Evolutionary conservation across 2,329 filamentous ascomycete genomes (phyloP).

Genomic region (Berkeleyomyces rouxiae): DNA sequence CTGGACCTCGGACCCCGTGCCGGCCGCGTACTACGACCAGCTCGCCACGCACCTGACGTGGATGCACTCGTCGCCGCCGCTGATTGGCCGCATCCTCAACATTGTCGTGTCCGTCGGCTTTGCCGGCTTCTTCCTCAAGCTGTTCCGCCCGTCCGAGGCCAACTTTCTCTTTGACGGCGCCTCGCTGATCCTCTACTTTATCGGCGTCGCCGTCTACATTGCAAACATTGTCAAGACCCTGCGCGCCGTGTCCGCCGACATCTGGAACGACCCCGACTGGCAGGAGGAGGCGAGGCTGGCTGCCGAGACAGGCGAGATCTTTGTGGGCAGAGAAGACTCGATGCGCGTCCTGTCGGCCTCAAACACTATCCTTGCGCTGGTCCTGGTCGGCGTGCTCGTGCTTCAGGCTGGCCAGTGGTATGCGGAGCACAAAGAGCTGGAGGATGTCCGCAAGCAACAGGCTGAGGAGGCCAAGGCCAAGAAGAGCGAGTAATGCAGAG

Average conservation of each 20-base stretch:
- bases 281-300: conserved; percentile 25
- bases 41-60: conserved; percentile 83
- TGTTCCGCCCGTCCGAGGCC: conserved; percentile 82
- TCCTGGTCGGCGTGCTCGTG: conserved; percentile 79
- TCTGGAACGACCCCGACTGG: conserved; percentile 32
- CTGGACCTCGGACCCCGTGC: conserved; percentile 52
- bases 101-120: conserved; percentile 81
- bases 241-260: conserved; percentile 59
- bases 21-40: conserved; percentile 57
- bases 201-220: conserved; percentile 82
- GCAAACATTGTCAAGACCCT: conserved; percentile 95
- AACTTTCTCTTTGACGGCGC: conserved; percentile 91
- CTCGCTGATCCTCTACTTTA: conserved; percentile 65
- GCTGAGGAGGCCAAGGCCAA: conserved; percentile 17
- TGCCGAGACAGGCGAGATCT: conserved; percentile 41
- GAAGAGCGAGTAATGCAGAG: conserved; percentile 8
- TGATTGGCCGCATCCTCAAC: conserved; percentile 86
- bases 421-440: conserved; percentile 86
- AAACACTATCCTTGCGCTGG: conserved; percentile 88
- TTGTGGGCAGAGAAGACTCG: conserved; percentile 72
- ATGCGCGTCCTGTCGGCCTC: conserved; percentile 81
- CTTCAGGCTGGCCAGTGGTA: conserved; percentile 98
- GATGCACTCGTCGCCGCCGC: conserved; percentile 75
- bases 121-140: conserved; percentile 78
- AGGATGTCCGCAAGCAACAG: conserved; percentile 43